A percentile compares a stretch with the other conserved stretches of the same genome.
phyloP scores from a whole-genome alignment of 2,329 filamentous ascomycete genomes.

The Sodiomyces alkalinus region DNA sequence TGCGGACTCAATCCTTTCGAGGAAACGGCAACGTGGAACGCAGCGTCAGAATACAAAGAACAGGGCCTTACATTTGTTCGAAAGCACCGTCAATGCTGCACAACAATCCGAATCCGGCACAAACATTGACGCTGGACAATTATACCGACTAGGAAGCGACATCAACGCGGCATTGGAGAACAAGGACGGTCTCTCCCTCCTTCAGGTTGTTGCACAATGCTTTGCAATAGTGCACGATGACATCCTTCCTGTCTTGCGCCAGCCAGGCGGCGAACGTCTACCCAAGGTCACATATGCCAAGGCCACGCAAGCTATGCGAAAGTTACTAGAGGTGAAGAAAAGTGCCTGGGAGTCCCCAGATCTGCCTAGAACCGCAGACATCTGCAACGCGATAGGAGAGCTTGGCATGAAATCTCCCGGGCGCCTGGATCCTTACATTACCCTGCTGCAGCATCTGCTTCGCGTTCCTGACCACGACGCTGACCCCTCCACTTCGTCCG shows the following conservation, averaged over 20 bases:
- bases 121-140: background rate
- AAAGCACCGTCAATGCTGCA: constrained; percentile 5
- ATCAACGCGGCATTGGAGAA: constrained; percentile 3
- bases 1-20: background rate
- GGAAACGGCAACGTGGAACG: background rate
- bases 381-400: constrained; percentile 5
- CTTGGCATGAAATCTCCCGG: background rate
- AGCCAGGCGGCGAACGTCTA: background rate
- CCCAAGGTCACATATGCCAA: constrained; percentile 1
- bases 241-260: background rate
- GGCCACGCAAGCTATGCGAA: background rate
- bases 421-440: constrained; percentile 3
- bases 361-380: constrained; percentile 3
- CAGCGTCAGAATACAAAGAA: background rate
- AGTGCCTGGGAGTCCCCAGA: background rate
- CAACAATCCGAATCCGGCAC: background rate
- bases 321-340: constrained; percentile 3
- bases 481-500: too few relatives aligned
- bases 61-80: constrained; percentile 7
- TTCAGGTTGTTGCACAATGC: background rate
- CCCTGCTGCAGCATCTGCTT: constrained; percentile 3
- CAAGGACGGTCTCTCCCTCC: background rate
- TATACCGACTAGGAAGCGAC: constrained; percentile 2
- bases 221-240: constrained; percentile 2
- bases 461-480: too few relatives aligned